A percentile compares a stretch with the other conserved stretches of the same genome.
Conservation (phyloP, 768 basidiomycete species). For the Collybiopsis confluens region DNA sequence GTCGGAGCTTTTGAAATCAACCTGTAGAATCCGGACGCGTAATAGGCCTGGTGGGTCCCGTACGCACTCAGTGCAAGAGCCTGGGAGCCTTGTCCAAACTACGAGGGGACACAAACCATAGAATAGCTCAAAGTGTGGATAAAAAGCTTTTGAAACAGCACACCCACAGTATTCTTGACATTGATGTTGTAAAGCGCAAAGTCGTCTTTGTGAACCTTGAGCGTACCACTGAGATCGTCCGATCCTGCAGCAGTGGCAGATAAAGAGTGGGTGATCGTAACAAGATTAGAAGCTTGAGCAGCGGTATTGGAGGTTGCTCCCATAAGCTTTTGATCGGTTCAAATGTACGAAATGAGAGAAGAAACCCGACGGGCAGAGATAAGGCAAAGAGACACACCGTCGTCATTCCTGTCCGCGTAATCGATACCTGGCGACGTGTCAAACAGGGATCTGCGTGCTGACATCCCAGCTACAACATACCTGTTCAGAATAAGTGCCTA, state of each 20-base stretch:
- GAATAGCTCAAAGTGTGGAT: background rate
- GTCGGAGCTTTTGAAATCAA: too few relatives aligned
- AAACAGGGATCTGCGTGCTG: too few relatives aligned
- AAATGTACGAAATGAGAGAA: too few relatives aligned
- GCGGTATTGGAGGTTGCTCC: background rate
- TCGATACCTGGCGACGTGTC: background rate
- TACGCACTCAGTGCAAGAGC: constrained; percentile 24
- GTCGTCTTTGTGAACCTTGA: constrained; percentile 27
- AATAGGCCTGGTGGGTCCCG: constrained; percentile 22
- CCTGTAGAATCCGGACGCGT: constrained; percentile 20
- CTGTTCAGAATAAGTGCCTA: too few relatives aligned
- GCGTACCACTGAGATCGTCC: constrained; percentile 20
- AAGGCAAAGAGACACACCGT: background rate
- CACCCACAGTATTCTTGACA: constrained; percentile 23
- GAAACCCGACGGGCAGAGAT: too few relatives aligned
- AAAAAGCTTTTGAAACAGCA: too few relatives aligned
- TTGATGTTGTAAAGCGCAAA: constrained; percentile 29
- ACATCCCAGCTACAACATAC: background rate
- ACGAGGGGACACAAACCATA: too few relatives aligned
- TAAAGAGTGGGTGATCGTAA: constrained; percentile 1
- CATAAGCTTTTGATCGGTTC: too few relatives aligned
- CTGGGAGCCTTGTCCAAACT: too few relatives aligned
- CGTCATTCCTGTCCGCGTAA: background rate
- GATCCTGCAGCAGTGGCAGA: background rate
- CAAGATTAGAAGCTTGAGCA: background rate